phyloP scores from a whole-genome alignment of 2,329 filamentous ascomycete species.

The Amphichorda felina region DNA sequence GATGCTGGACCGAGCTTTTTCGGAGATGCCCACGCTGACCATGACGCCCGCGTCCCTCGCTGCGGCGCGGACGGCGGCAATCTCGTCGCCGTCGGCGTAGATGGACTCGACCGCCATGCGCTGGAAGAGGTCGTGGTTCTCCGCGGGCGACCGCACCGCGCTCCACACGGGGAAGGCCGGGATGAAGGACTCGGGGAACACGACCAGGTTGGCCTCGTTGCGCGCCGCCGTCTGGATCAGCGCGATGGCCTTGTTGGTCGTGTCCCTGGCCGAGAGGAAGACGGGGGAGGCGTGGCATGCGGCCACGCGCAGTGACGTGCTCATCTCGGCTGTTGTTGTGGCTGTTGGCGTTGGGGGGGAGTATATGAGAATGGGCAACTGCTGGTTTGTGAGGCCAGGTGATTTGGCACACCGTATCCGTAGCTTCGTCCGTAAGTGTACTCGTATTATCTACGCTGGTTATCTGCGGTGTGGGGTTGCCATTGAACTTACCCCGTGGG shows the following conservation, averaged over 20 bases:
- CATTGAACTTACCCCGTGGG: too few species aligned
- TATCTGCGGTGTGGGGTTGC: too few species aligned
- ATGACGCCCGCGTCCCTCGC: conserved; percentile 23
- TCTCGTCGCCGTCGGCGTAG: conserved; percentile 31
- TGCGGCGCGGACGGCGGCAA: conserved; percentile 23
- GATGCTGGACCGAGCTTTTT: conserved; percentile 27
- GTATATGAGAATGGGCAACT: too few species aligned
- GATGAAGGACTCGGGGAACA: conserved; percentile 42
- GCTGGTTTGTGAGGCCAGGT: too few species aligned
- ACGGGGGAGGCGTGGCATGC: conserved; percentile 28
- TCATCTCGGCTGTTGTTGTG: too few species aligned
- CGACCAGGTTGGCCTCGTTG: conserved; percentile 33
- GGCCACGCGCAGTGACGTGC: too few species aligned
- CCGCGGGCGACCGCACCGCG: conserved; percentile 28
- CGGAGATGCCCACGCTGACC: conserved; percentile 37
- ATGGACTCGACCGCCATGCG: conserved; percentile 31
- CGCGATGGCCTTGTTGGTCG: conserved; percentile 31
- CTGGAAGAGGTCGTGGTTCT: conserved; percentile 37
- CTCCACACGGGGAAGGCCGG: conserved; percentile 42
- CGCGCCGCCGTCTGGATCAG: conserved; percentile 30
- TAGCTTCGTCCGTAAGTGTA: too few species aligned
- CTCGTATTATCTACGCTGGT: too few species aligned
- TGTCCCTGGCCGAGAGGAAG: conserved; percentile 31
- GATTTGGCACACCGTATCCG: too few species aligned
- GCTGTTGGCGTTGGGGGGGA: too few species aligned